Base-by-base conservation (phyloP, 345 rosid genomes). In the Citrus reticulata region DNA sequence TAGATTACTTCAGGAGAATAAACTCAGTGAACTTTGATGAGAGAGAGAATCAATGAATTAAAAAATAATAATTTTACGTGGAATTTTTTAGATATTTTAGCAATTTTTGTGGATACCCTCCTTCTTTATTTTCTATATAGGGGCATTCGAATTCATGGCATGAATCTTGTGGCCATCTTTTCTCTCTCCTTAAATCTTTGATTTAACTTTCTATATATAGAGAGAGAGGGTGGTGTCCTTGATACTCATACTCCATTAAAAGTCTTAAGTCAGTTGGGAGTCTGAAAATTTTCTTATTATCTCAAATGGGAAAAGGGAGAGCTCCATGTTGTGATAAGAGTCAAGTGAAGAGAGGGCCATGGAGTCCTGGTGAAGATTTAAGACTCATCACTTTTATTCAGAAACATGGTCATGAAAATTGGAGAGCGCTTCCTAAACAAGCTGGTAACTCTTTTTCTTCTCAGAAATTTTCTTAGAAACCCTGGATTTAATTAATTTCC, bases 401-500 rank as follows among this genome's bases (percentile, higher is more conserved):
- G 82, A 89, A 88, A 72, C 83, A 91, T 82, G 99, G 99, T 34
- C 99, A 95, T 79, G 90, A 87, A 1, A 95, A 95, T 67, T 95
- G 99, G 99, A 89, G 99, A 74, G 86, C 97, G 80, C 95, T 95
- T 60, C 99, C 99, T 20, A 93, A 87, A 76, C 93, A 86, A 83
- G 98, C 99, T 61, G 98, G 98, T 95, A 11, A 72, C 79, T 77
- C 60, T 55, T 9, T 46, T 51, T 65, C 64, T 63, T 20, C 19
- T 68, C 49, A 13, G 51, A n/a, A 25, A 6, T 25, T 10, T n/a
- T 60, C 29, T 22, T 17, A 37, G 37, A 39, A 49, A 70, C 29
- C 39, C 4, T 16, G 54, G 9, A 39, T 39, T 65, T 46, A 3
- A 46, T 46, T 46, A 46, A 46, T 42, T 27, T 29, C 37, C 40